Percentiles rank a stretch among this genome's conserved stretches.
These are phyloP conservation scores for Yamadazyma paraphyllophila DNA, from an alignment of 805 yeast genomes.

Conservation along the genomic window DNA sequence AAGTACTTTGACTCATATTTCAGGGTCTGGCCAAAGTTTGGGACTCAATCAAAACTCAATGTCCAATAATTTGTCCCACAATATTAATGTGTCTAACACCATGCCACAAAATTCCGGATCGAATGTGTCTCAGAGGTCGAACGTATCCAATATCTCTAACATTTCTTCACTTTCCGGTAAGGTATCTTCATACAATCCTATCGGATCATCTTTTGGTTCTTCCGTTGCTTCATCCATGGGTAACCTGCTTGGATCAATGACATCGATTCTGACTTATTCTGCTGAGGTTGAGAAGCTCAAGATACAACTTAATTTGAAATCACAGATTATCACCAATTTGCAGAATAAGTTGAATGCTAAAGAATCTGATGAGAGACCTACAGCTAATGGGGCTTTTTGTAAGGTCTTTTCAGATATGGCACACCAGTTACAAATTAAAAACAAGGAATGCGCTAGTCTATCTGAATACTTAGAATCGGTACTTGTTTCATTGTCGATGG, in stretches of 20 bases:
- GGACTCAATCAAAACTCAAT: too few species aligned
- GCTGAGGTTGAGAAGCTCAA: constrained; percentile 36
- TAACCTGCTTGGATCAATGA: not conserved
- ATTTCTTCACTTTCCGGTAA: not conserved
- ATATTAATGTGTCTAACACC: not conserved
- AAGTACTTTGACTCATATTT: too few species aligned
- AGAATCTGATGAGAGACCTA: constrained; percentile 1
- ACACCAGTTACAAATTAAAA: constrained; percentile 43
- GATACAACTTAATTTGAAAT: constrained; percentile 54
- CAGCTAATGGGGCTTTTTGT: constrained; percentile 18
- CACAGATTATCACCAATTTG: constrained; percentile 39
- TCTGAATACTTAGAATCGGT: constrained; percentile 5
- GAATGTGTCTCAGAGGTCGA: not conserved
- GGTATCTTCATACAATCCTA: not conserved
- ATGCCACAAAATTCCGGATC: too few species aligned
- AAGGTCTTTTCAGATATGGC: constrained; percentile 50
- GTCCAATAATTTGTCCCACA: not conserved
- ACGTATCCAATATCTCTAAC: not conserved
- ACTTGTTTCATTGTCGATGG: constrained; percentile 3
- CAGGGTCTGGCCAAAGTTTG: too few species aligned
- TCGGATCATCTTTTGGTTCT: not conserved
- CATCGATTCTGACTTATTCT: not conserved
- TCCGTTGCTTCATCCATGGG: not conserved
- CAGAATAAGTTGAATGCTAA: constrained; percentile 28
- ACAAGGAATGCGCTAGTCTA: constrained; percentile 35